Evolutionary conservation across 257 asterid species (phyloP), one percentile per base, ranked within the genome.

Genomic region (Mentha longifolia): DNA sequence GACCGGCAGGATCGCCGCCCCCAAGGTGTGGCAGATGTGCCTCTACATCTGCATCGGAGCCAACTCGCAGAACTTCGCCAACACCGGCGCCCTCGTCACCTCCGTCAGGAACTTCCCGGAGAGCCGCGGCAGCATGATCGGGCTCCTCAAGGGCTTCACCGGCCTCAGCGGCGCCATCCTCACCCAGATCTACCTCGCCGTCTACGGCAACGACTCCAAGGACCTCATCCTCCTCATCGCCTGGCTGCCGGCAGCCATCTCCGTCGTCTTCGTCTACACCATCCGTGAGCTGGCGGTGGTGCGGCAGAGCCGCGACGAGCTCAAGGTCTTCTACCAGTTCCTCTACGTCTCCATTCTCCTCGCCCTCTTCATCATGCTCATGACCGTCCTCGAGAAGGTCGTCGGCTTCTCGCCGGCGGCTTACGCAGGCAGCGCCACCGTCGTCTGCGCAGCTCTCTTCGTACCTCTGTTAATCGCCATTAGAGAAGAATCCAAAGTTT

Each of bases 81-180:
- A 91, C 59, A 89, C 97, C 0, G 97, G 96, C 1, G 97, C 96
- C 12, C 91, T 91, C n/a, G 97, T 87, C 7, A 86, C 92, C 7
- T 76, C 95, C 5, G 91, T 91, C 25, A 80, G 77, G 46, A 91
- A 91, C 50, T 91, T 91, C 41, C 97, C 97, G 0, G 91, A 89
- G 37, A 84, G 83, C 46, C 51, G 97, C 3, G 97, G 97, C 0
- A 55, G 72, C 6, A 68, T 91, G 87, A 16, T 89, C 3, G 97
- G 97, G 0, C 83, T 89, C 3, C 52, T 91, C 51, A 91, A 91
- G 52, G 97, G 97, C 0, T 89, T 85, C 60, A 91, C 96, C 5
- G 97, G 97, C 0, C 57, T 91, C 54, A 89, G 96, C 56, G 97
- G 97, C 22, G 97, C 96, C 1, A 89, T 91, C 19, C 68, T 91